Conservation (phyloP, 495 filamentous ascomycete genomes). For the Parathielavia hyrcaniae region DNA sequence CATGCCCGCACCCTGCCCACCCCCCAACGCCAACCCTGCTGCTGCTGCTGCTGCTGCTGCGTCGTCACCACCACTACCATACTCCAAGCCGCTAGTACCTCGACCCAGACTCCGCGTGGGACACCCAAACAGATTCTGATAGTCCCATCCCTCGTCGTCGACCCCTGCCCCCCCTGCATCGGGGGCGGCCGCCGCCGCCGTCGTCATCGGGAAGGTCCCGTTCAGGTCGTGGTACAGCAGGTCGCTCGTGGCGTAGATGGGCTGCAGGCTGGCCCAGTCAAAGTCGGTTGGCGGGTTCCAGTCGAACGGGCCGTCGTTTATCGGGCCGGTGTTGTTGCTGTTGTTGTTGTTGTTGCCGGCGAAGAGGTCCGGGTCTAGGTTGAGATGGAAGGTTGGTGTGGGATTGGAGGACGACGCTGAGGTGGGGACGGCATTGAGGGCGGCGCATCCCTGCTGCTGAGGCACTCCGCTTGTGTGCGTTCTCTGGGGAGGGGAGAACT, state of each 20-base stretch:
- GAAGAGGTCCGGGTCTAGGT: slow-evolving; percentile 6
- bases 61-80: not conserved
- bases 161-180: no score
- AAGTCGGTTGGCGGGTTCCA: slow-evolving; percentile 35
- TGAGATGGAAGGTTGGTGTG: not conserved
- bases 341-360: not conserved
- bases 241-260: slow-evolving; percentile 51
- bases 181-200: slow-evolving; percentile 24
- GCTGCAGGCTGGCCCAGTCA: slow-evolving; percentile 44
- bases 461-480: not conserved
- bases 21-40: not conserved
- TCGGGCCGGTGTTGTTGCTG: no score
- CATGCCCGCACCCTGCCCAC: not conserved
- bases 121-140: not conserved
- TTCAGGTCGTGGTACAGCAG: slow-evolving; percentile 47
- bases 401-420: not conserved
- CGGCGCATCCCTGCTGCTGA: not conserved
- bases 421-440: not conserved
- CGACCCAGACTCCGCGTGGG: no score
- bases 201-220: not conserved
- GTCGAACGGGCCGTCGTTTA: slow-evolving; percentile 12
- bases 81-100: not conserved
- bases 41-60: not conserved
- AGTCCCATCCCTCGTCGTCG: slow-evolving; percentile 20
- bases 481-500: not conserved